phyloP scores from a whole-genome alignment of 768 basidiomycete genomes.

The Termitomyces sp. region DNA sequence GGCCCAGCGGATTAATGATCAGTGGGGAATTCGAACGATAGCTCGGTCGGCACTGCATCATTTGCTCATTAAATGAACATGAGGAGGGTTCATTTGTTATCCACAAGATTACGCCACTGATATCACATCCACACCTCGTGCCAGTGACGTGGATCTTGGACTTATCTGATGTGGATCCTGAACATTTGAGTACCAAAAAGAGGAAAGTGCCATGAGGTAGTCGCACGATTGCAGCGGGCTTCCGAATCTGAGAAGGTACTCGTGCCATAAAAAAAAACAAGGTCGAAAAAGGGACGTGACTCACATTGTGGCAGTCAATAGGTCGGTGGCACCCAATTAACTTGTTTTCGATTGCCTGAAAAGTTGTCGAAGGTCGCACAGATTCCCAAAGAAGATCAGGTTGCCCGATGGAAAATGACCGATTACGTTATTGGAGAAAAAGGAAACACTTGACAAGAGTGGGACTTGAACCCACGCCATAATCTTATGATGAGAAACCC shows the following conservation, averaged over 20 bases:
- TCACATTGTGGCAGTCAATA: not conserved
- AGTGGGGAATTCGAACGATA: not conserved
- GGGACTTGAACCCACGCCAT: too few relatives aligned
- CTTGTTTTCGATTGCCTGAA: too few relatives aligned
- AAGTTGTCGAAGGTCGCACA: too few relatives aligned
- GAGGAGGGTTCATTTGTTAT: not conserved
- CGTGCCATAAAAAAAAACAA: not conserved
- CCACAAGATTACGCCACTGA: not conserved
- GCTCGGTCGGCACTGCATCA: not conserved
- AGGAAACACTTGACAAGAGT: not conserved
- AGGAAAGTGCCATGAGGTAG: not conserved
- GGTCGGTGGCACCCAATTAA: too few relatives aligned
- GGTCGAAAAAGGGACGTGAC: not conserved
- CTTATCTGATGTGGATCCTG: too few relatives aligned
- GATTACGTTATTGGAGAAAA: not conserved
- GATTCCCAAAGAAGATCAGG: too few relatives aligned
- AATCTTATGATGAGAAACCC: too few relatives aligned
- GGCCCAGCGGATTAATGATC: too few relatives aligned
- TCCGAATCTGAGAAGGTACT: not conserved
- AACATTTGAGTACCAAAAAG: not conserved
- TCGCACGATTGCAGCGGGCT: slow-evolving; percentile 1
- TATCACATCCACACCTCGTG: not conserved
- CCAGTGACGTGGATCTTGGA: not conserved
- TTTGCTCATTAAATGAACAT: not conserved
- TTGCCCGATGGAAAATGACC: not conserved